Evolutionary conservation across 2,329 filamentous ascomycete genomes (phyloP), one percentile per base, ranked within the genome.

Genomic region (Penicillium sp.): DNA sequence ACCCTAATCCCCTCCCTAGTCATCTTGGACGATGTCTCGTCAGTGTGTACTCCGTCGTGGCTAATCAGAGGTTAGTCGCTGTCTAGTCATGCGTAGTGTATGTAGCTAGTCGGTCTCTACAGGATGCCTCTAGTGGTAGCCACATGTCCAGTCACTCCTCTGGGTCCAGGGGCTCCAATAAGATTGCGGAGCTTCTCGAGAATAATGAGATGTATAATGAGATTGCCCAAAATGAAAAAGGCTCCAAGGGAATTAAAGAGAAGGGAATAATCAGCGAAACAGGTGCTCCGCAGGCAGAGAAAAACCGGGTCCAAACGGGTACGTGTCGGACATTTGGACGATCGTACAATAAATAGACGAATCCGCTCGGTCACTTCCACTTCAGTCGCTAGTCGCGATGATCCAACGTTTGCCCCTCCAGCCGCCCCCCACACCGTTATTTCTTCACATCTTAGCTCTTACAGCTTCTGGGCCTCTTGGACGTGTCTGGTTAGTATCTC

Each of bases 281-380:
- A 18, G 18, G 2, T 18, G 18, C 18, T 18, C 18, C 18, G 18
- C 1, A 18, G 18, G 18, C 18, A 18, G 18, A 34, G 29, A 36
- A 45, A 43, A 60, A 48, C 18, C 16, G 51, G 54, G 46, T 50
- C 46, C 5, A 16, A 48, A 18, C 47, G 56, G 60, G 56, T 57
- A 55, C 40, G 49, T 50, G 54, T 61, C 53, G 56, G 60, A 58
- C 49, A 61, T 53, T 62, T 59, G 51, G 60, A 40, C 48, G 58
- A 60, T 60, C 57, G 45, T 48, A 44, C 16, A 45, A 52, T 40
- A 27, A 18, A 32, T 31, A 54, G 40, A 54, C 40, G 44, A 46
- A 24, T 41, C 38, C 42, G 41, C 40, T 39, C 48, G 47, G 32
- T 56, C 56, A 45, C 50, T 57, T 47, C 60, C 60, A 56, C 51